Conservation (phyloP, 202 grass and related monocot species). For the Digitaria exilis region DNA sequence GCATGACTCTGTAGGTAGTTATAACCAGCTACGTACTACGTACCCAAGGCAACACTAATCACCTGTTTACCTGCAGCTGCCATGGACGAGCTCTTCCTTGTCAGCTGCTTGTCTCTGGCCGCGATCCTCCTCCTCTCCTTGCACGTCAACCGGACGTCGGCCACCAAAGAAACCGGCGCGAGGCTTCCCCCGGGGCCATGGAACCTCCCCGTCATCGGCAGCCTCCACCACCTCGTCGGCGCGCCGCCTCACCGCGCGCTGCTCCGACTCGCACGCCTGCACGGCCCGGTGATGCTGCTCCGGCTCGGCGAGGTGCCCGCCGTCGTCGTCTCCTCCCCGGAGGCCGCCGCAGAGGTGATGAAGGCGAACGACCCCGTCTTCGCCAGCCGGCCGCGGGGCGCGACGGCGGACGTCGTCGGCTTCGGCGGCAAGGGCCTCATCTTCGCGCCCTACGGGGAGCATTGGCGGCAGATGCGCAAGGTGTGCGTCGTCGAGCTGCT, state of each 20-base stretch:
- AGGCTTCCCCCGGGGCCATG: slow-evolving; percentile 34
- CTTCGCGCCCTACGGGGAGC: slow-evolving; percentile 30
- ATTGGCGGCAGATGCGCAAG: slow-evolving; percentile 45
- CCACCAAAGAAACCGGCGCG: neutral
- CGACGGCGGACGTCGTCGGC: neutral
- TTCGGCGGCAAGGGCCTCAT: slow-evolving; percentile 32
- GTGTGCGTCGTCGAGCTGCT: slow-evolving; percentile 41
- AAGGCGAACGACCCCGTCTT: slow-evolving; percentile 31
- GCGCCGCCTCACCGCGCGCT: slow-evolving; percentile 29
- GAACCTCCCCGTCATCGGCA: slow-evolving; percentile 36
- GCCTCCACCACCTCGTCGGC: slow-evolving; percentile 40
- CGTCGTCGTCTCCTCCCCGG: slow-evolving; percentile 36
- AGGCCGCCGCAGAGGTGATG: slow-evolving; percentile 20
- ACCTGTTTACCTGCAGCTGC: neutral
- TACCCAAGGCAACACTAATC: neutral
- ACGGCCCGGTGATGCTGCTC: slow-evolving; percentile 46
- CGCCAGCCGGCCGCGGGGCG: slow-evolving; percentile 21
- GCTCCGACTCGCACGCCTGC: slow-evolving; percentile 16
- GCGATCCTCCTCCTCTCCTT: neutral
- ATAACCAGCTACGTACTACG: neutral
- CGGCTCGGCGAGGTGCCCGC: slow-evolving; percentile 38
- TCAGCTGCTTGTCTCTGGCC: neutral
- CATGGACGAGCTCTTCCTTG: neutral
- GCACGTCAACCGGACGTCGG: neutral
- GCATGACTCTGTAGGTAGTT: too few relatives aligned